These are phyloP conservation scores for Lepidium sativum DNA, from an alignment of 345 rosid genomes.

Conservation along the genomic window DNA sequence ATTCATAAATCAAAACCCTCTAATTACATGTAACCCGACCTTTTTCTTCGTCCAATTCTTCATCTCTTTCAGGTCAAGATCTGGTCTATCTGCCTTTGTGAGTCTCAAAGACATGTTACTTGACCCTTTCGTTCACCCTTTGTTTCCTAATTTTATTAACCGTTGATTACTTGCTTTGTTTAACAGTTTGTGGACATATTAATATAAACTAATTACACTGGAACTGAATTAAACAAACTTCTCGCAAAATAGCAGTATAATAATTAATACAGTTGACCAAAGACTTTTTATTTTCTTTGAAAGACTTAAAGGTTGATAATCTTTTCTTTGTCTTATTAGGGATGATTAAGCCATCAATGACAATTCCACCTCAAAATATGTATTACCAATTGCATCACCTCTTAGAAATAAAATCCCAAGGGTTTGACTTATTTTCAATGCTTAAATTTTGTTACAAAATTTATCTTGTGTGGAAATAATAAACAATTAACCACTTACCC, in stretches of 20 bases:
- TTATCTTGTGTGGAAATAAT: no score
- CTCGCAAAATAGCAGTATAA: conserved; percentile 5
- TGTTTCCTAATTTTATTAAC: background rate
- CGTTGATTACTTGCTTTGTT: background rate
- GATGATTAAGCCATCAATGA: conserved; percentile 20
- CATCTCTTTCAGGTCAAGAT: conserved; percentile 32
- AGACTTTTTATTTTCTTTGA: conserved; percentile 24
- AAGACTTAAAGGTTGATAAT: conserved; percentile 23
- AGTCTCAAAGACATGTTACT: conserved; percentile 28
- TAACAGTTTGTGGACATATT: background rate
- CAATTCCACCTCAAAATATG: conserved; percentile 12
- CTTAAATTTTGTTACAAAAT: no score
- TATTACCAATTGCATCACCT: background rate
- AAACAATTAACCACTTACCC: no score
- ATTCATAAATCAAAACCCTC: no score
- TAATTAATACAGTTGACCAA: conserved; percentile 18
- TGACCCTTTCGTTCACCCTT: conserved; percentile 31
- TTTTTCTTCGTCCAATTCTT: no score
- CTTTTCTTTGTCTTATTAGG: conserved; percentile 12
- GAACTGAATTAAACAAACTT: conserved; percentile 16
- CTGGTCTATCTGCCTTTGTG: conserved; percentile 18
- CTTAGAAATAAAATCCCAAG: background rate
- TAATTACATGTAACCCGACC: no score
- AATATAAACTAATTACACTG: conserved; percentile 11
- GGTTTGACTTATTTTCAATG: no score